Base-by-base conservation (phyloP, 208 protist genomes). In the Strigomonas culicis region DNA sequence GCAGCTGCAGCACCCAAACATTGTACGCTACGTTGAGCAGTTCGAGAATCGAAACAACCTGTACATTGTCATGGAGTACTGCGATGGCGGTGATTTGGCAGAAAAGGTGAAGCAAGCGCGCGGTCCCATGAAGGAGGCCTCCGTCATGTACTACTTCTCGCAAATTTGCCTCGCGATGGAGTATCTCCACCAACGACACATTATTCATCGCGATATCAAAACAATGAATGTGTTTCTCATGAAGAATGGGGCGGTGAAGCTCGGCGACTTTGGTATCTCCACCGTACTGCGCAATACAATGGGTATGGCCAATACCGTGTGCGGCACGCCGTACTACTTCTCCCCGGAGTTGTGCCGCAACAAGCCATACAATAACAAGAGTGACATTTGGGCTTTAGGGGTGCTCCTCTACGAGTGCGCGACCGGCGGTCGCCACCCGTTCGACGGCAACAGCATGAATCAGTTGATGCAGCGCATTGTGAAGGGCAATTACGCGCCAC, bases 291-390 rank as follows among this genome's bases (percentile, higher is more conserved):
- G 86, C 13, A 97, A 89, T 58, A 96, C 92, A 2, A 96, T 97
- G 80, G 94, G 82, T 15, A 87, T 97, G 80, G 92, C 94, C 0
- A 93, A 92, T 62, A 98, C 94, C 0, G 88, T 97, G 4, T 97
- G 92, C 70, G 95, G 93, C 25, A 97, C 92, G 19, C 94, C 97
- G 2, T 98, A 98, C 70, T 98, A 98, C 77, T 97, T 98, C 62
- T 96, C 92, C 0, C 97, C 97, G 0, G 96, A 98, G 70, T 77
- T 99, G 49, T 98, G 94, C 72, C 75, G 92, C 15, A 90, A 97
- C 68, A 91, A 93, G 60, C 93, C 93, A 34, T 99, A 98, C 80
- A 98, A 99, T 74, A 95, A 98, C 70, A 98, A 98, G 70, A 92
- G 80, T 52, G 97, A 98, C 79, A 93, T 98, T 22, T 98, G 97